Evolutionary conservation across 73 alveolate genomes (phyloP).

Genomic region (Paramecium octaurelia): DNA sequence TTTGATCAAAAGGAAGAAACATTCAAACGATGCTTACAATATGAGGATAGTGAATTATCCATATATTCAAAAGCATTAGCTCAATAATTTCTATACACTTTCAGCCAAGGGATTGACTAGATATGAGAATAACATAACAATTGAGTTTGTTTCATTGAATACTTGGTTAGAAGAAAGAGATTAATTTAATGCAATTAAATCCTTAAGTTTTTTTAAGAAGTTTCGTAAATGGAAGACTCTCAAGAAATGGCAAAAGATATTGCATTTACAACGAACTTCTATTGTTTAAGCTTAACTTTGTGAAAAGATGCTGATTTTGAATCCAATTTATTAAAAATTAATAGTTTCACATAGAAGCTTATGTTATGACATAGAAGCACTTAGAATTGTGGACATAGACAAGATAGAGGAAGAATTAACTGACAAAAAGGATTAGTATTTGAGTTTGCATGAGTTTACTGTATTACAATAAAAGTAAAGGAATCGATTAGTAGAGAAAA

Average conservation of each 20-base stretch:
- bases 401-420: constrained; percentile 67
- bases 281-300: constrained; percentile 69
- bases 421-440: neutral
- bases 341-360: constrained; percentile 68
- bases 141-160: constrained; percentile 76
- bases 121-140: constrained; percentile 73
- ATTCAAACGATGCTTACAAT: constrained; percentile 59
- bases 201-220: constrained; percentile 76
- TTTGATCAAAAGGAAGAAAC: constrained; percentile 29
- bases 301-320: constrained; percentile 74
- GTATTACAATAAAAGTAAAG: constrained; percentile 58
- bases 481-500: constrained; percentile 62
- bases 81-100: constrained; percentile 75
- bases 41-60: constrained; percentile 51
- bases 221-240: constrained; percentile 86
- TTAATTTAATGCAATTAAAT: constrained; percentile 77
- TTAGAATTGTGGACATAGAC: constrained; percentile 73
- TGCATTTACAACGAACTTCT: constrained; percentile 66
- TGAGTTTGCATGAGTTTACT: constrained; percentile 61
- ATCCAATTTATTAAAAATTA: constrained; percentile 70
- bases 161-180: constrained; percentile 84
- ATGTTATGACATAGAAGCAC: constrained; percentile 78
- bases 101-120: constrained; percentile 79
- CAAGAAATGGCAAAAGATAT: constrained; percentile 81
- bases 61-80: constrained; percentile 20